Evolutionary conservation across 345 rosid species (phyloP).

Genomic region (Acer yangbiense): DNA sequence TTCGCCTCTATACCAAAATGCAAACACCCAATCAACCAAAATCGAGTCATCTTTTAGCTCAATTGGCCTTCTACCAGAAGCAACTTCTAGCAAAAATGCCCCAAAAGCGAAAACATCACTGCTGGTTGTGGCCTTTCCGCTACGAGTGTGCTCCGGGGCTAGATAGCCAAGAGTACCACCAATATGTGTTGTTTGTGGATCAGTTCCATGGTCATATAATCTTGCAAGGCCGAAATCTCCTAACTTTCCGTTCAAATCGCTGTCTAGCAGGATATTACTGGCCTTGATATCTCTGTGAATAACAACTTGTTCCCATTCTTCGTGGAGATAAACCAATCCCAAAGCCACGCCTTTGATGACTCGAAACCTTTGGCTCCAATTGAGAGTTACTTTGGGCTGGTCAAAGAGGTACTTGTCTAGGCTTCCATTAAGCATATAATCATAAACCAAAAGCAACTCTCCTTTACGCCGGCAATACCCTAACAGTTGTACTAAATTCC

Average conservation of each 20-base stretch:
- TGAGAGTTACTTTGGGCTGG: conserved; percentile 41
- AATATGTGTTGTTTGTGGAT: conserved; percentile 58
- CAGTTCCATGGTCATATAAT: conserved; percentile 57
- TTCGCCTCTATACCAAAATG: conserved; percentile 37
- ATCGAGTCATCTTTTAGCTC: conserved; percentile 27
- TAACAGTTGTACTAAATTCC: conserved; percentile 53
- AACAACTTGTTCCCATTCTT: conserved; percentile 72
- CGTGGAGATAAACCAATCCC: conserved; percentile 57
- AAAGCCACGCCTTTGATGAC: conserved; percentile 62
- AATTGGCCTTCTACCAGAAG: conserved; percentile 56
- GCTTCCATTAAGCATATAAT: conserved; percentile 69
- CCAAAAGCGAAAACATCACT: conserved; percentile 65
- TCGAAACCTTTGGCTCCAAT: conserved; percentile 55
- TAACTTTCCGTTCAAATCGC: conserved; percentile 50
- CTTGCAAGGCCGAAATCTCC: conserved; percentile 74
- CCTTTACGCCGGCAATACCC: conserved; percentile 67
- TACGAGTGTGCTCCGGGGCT: conserved; percentile 61
- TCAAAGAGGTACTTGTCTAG: conserved; percentile 51
- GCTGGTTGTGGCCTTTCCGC: conserved; percentile 52
- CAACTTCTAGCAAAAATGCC: conserved; percentile 65
- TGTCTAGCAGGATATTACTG: conserved; percentile 59
- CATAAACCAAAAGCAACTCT: conserved; percentile 62
- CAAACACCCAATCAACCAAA: conserved; percentile 52
- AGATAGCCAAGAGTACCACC: conserved; percentile 67
- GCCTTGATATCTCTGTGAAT: conserved; percentile 72